A percentile compares a stretch with the other conserved stretches of the same genome.
phyloP scores from a whole-genome alignment of 2,329 filamentous ascomycete genomes.

The Microdochium trichocladiopsis region DNA sequence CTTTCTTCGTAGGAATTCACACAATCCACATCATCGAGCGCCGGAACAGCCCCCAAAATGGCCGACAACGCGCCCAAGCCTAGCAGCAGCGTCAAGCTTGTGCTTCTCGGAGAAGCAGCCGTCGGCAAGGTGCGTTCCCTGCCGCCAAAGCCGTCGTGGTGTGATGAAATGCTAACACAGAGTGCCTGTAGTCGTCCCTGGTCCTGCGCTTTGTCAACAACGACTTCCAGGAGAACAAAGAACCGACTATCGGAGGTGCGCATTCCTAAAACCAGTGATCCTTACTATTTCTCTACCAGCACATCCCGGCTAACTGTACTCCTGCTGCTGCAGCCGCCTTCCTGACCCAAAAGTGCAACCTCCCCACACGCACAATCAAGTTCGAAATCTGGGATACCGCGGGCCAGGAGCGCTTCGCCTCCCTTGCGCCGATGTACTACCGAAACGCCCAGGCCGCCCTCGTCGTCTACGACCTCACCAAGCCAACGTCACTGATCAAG shows the following conservation, averaged over 20 bases:
- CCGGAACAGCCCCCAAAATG: conserved; percentile 38
- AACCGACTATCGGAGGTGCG: conserved; percentile 95
- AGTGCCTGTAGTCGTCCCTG: conserved; percentile 71
- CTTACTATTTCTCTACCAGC: background rate
- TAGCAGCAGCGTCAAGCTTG: conserved; percentile 99
- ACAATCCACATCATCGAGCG: background rate
- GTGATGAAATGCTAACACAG: conserved; percentile 6
- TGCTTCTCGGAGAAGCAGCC: conserved; percentile 92
- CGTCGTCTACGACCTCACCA: conserved; percentile 97
- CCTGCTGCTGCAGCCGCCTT: conserved; percentile 65
- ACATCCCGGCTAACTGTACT: background rate
- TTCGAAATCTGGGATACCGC: conserved; percentile 98
- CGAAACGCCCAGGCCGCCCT: conserved; percentile 96
- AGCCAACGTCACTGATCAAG: conserved; percentile 90
- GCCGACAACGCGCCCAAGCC: conserved; percentile 80
- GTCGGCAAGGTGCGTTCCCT: conserved; percentile 78
- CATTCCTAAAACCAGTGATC: conserved; percentile 8
- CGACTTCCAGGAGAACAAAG: conserved; percentile 99
- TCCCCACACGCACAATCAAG: conserved; percentile 85
- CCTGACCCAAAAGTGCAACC: conserved; percentile 96
- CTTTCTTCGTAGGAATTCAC: background rate
- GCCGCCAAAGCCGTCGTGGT: background rate
- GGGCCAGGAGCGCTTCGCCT: conserved; percentile 94
- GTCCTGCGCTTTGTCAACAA: conserved; percentile 99
- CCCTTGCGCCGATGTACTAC: conserved; percentile 98